Evolutionary conservation across 164 flowering plant species (phyloP), one percentile per base, ranked within the genome.

Genomic region (Cinnamomum micranthum): DNA sequence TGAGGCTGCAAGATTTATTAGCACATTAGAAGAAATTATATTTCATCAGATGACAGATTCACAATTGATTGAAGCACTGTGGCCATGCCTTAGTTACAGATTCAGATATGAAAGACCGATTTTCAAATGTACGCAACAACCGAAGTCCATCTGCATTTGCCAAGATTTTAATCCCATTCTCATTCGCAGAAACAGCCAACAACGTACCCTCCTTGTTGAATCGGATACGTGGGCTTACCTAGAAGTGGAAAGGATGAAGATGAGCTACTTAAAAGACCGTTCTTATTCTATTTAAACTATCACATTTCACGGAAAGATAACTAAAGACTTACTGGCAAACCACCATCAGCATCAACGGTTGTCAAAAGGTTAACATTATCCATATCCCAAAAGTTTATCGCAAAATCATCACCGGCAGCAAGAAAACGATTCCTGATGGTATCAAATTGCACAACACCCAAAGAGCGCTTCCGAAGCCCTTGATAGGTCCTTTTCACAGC

Each of bases 301-400:
- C 76, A 19, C 50, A 74, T 27, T 24, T 47, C 63, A 75, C 41
- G 41, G 11, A 19, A 33, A 73, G 12, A 73, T 3, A 6, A 31
- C 25, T 3, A 70, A 35, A 33, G 23, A 80, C 89, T 79, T 79
- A 91, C 97, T n/a, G 90, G 90, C 52, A 93, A 86, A 24, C 94
- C 89, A 62, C 92, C 93, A 76, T 93, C 97, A 41, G 90, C 93
- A 83, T 91, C 96, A 76, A 82, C 76, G 64, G 85, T 81, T 14
- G 92, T 89, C 79, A 93, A 78, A 64, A 91, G 84, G 68, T 87
- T 90, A 73, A 80, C 74, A 77, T 79, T 87, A 80, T 91, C 97
- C 97, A 93, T 93, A 75, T 93, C 97, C 97, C 97, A 93, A 75
- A 91, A 90, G 72, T 93, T 93, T 50, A 93, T 88, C 13, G 85